Percentiles rank a stretch among this genome's conserved stretches.
Conservation (phyloP, 768 basidiomycete genomes). For the Kwoniella dejecticola region DNA sequence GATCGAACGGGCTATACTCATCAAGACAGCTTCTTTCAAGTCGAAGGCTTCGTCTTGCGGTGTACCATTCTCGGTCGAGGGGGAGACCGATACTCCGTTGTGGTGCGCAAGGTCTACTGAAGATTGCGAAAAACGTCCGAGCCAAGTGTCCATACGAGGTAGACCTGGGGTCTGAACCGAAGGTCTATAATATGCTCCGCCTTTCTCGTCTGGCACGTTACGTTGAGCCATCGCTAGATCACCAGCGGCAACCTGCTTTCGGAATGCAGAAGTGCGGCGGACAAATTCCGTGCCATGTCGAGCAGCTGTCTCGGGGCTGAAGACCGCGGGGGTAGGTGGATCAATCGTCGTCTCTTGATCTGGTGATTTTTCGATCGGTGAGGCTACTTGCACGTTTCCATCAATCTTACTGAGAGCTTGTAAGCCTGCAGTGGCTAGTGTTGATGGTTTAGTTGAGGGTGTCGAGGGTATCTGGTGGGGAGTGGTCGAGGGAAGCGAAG, state of each 20-base stretch:
- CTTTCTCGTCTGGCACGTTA: conserved; percentile 29
- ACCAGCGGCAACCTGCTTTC: conserved; percentile 55
- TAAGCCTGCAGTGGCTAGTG: neutral
- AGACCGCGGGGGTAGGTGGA: conserved; percentile 17
- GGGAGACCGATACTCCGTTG: conserved; percentile 21
- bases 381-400: neutral
- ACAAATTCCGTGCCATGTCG: conserved; percentile 30
- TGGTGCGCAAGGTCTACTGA: conserved; percentile 24
- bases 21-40: conserved; percentile 94
- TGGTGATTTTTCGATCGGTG: neutral
- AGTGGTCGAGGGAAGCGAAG: conserved; percentile 46
- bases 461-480: conserved; percentile 35
- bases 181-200: conserved; percentile 51
- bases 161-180: conserved; percentile 48
- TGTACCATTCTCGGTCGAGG: conserved; percentile 3
- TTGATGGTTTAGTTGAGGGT: conserved; percentile 19
- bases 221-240: conserved; percentile 57
- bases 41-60: conserved; percentile 63
- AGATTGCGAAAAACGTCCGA: conserved; percentile 36
- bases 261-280: conserved; percentile 35
- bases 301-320: conserved; percentile 41
- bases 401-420: conserved; percentile 23
- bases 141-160: conserved; percentile 52
- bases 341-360: conserved; percentile 1
- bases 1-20: conserved; percentile 95